A percentile compares a stretch with the other conserved stretches of the same genome.
Evolutionary conservation across 345 rosid genomes (phyloP).

Genomic region (Brassica carinata): DNA sequence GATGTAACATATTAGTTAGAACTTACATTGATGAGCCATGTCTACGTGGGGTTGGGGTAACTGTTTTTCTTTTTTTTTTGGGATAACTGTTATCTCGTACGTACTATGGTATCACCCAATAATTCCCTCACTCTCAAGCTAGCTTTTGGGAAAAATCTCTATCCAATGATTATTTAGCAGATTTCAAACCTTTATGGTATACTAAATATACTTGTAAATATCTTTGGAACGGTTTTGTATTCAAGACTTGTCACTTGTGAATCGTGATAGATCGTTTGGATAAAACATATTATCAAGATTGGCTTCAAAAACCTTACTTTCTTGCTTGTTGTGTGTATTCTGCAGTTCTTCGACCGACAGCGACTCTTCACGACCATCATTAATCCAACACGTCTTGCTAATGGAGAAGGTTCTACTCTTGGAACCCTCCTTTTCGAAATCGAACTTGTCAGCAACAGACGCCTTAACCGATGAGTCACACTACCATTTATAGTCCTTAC

Average conservation of each 20-base stretch:
- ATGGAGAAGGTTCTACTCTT: constrained; percentile 77
- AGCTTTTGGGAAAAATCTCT: background rate
- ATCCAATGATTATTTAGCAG: background rate
- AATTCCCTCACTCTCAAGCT: too few species aligned
- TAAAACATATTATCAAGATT: background rate
- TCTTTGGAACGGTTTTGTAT: background rate
- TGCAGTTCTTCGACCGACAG: constrained; percentile 74
- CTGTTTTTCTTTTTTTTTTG: too few species aligned
- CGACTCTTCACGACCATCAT: constrained; percentile 84
- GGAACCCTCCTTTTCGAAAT: constrained; percentile 66
- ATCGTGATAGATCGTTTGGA: too few species aligned
- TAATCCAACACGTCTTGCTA: constrained; percentile 81
- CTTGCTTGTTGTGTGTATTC: constrained; percentile 12
- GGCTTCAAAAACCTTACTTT: background rate
- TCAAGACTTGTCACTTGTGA: too few species aligned
- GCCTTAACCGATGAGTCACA: constrained; percentile 23
- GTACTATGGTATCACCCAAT: too few species aligned
- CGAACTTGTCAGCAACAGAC: constrained; percentile 65
- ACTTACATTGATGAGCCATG: too few species aligned
- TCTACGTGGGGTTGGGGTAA: too few species aligned
- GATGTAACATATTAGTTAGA: too few species aligned
- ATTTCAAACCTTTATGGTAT: background rate
- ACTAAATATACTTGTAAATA: background rate
- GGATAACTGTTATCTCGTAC: too few species aligned
- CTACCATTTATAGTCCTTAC: background rate